These are phyloP conservation scores for Priceomyces medius DNA, from an alignment of 805 yeast genomes.

Conservation along the genomic window DNA sequence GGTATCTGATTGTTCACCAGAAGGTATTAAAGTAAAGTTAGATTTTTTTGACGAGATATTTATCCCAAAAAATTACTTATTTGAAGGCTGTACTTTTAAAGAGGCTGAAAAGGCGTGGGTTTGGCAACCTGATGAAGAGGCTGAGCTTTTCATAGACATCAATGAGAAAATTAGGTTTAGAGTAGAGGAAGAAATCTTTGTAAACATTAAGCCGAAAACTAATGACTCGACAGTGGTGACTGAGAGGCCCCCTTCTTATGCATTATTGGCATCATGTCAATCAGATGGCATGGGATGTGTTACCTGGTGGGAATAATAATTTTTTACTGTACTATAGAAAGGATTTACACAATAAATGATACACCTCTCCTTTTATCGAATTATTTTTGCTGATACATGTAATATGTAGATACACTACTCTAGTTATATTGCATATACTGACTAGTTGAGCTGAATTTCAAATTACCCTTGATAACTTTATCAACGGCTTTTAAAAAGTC, in stretches of 20 bases:
- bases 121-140: slow-evolving; percentile 79
- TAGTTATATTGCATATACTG: slow-evolving; percentile 98
- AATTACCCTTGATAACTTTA: slow-evolving; percentile 96
- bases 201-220: slow-evolving; percentile 76
- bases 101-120: slow-evolving; percentile 92
- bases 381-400: background rate
- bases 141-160: slow-evolving; percentile 77
- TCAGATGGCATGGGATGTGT: slow-evolving; percentile 96
- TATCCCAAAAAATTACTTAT: slow-evolving; percentile 78
- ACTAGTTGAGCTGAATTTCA: slow-evolving; percentile 95
- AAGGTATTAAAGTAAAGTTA: slow-evolving; percentile 81
- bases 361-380: background rate
- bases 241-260: slow-evolving; percentile 71
- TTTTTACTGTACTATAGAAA: background rate
- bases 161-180: slow-evolving; percentile 91
- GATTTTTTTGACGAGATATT: slow-evolving; percentile 91
- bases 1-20: slow-evolving; percentile 83
- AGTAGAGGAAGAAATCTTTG: slow-evolving; percentile 84
- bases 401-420: slow-evolving; percentile 2
- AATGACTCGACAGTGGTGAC: slow-evolving; percentile 50
- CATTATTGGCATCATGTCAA: slow-evolving; percentile 85
- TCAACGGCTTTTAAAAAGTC: slow-evolving; percentile 97
- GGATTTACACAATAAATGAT: background rate
- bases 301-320: slow-evolving; percentile 85
- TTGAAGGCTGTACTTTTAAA: slow-evolving; percentile 69